Conservation (phyloP, 805 yeast genomes). For the Saccharomycopsis olivae region DNA sequence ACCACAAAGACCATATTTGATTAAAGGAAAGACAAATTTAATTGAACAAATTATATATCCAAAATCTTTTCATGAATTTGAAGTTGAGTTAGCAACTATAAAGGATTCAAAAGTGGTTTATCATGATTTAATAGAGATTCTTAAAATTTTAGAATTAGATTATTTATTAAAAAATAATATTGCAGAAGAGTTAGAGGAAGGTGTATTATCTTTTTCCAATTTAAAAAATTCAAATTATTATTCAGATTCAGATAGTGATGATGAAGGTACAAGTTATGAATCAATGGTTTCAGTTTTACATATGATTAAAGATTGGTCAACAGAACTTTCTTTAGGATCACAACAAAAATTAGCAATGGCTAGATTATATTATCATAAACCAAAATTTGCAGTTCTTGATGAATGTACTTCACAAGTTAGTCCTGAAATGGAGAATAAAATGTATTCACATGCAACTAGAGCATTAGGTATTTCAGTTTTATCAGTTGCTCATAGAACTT, state of each 20-base stretch:
- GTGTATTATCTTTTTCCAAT: constrained; percentile 23
- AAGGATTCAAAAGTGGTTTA: constrained; percentile 27
- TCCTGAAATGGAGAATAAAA: constrained; percentile 79
- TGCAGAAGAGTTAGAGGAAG: constrained; percentile 20
- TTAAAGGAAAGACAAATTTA: constrained; percentile 55
- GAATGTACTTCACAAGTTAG: constrained; percentile 95
- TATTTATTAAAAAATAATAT: constrained; percentile 40
- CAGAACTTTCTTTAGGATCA: constrained; percentile 80
- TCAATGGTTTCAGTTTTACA: constrained; percentile 21
- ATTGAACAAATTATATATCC: constrained; percentile 90
- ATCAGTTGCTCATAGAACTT: constrained; percentile 88
- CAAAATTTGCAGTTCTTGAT: constrained; percentile 88
- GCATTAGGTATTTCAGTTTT: constrained; percentile 67
- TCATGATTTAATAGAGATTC: constrained; percentile 39
- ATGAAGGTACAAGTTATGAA: constrained; percentile 6
- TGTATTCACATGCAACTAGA: constrained; percentile 72
- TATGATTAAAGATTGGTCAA: constrained; percentile 72
- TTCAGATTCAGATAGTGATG: constrained; percentile 8
- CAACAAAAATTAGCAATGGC: constrained; percentile 94
- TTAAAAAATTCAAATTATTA: constrained; percentile 6
- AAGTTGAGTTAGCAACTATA: constrained; percentile 23
- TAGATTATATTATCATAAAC: constrained; percentile 79
- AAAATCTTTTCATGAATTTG: constrained; percentile 50
- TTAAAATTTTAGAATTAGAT: constrained; percentile 47
- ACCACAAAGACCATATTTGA: constrained; percentile 86